Evolutionary conservation across 106 monocot genomes (phyloP), one percentile per base, ranked within the genome.

Genomic region (Acorus gramineus): DNA sequence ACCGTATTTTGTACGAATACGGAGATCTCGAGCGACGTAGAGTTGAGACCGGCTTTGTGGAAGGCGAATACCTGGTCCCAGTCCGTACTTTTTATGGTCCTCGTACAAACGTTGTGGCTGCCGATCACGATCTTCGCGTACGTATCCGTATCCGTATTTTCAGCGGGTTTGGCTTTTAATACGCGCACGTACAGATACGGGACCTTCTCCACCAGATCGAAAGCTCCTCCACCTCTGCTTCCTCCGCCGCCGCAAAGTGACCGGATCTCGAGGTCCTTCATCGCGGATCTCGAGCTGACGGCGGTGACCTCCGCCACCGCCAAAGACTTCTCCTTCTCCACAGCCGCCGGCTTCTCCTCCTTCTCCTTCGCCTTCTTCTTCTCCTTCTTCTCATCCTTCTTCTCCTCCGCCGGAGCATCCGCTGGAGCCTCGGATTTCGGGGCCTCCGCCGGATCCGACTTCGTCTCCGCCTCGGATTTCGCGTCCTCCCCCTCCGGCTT

Each of bases 51-150:
- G 5, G 65, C 86, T 61, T 94, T 89, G 75, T 84, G 79, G 77
- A 94, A 94, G 6, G 94, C 81, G 60, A 94, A 94, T 8, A 84
- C 86, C 49, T 89, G 89, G 56, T 94, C 89, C 89, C 89, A 90
- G 42, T 86, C 84, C 2, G 68, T 53, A 42, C 14, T 52, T 46
- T 70, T 65, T 28, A 50, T 56, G 10, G 73, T 46, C 59, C 79
- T 72, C 3, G 89, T 94, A 2, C 66, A 58, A 12, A 84, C 82
- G 50, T 65, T 73, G 68, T 86, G 79, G 55, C 79, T 90, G 8
- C 94, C 89, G 62, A 90, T 75, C 46, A 76, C 70, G 47, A 86
- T 64, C 58, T 89, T 84, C 6, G 81, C 84, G 51, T 80, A 90
- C 3, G 77, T 12, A 0, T 76, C 56, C 55, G 64, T 50, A 5